These are phyloP conservation scores for Aspergillus sparsus DNA, from an alignment of 495 filamentous ascomycete species.

Conservation along the genomic window DNA sequence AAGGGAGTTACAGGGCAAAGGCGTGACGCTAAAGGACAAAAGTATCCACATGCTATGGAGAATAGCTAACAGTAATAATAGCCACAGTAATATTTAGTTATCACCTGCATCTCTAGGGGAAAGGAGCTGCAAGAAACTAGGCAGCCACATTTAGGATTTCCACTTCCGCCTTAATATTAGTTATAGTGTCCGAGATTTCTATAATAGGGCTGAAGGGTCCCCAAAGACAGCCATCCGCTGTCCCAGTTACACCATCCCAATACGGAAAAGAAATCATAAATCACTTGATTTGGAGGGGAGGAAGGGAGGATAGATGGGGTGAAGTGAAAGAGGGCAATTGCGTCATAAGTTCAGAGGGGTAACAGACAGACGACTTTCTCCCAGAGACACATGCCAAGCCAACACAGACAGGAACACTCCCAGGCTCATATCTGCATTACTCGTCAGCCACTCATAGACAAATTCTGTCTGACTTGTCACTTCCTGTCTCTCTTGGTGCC, in stretches of 20 bases:
- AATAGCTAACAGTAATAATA: not conserved
- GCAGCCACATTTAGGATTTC: slow-evolving; percentile 2
- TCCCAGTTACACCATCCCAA: no score
- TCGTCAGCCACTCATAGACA: no score
- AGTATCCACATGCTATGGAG: slow-evolving; percentile 5
- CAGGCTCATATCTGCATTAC: no score
- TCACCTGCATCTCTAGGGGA: not conserved
- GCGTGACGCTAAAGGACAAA: not conserved
- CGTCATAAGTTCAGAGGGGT: no score
- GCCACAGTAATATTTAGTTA: not conserved
- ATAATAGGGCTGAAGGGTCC: not conserved
- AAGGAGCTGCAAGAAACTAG: slow-evolving; percentile 1
- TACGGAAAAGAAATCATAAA: no score
- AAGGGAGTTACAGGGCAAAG: not conserved
- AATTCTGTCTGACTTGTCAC: slow-evolving; percentile 1
- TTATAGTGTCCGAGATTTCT: not conserved
- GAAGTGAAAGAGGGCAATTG: no score
- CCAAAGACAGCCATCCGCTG: no score
- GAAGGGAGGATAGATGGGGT: no score
- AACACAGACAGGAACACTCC: no score
- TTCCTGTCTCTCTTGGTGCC: not conserved
- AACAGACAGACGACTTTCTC: no score
- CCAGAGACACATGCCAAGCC: no score
- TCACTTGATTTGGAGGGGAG: no score
- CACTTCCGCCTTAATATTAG: not conserved